Base-by-base conservation (phyloP, 306 rosid genomes). In the Quercus alba region DNA sequence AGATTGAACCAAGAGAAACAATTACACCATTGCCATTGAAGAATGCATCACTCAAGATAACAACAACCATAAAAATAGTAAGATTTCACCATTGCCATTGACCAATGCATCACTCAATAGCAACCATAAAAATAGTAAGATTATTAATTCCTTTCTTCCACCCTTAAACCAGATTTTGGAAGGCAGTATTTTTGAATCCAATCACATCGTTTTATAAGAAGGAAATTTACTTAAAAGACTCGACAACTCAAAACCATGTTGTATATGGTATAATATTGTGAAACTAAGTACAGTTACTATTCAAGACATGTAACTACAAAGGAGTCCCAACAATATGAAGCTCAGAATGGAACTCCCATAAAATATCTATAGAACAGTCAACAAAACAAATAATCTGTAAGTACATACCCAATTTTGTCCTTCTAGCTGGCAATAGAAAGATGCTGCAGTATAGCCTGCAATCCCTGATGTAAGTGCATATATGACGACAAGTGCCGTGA, bases 351-450 rank as follows among this genome's bases (percentile, higher is more conserved):
- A 74, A 35, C 35, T 73, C n/a, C 46, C 63, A 75, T 38, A 54
- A 63, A 44, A 56, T 23, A 78, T 72, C 13, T 20, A 15, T 64
- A 56, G 18, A 68, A 54, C 80, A 63, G 58, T 28, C 7, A 20
- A 44, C 35, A 66, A 35, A 68, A 10, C 26, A 33, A 18, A 35
- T 68, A 35, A 8, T 18, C 51, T 23, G 20, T 10, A 2, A 68
- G 20, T 19, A 68, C 51, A 21, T 88, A 85, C 91, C 89, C 86
- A 88, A 52, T 81, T 78, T 79, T 73, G 83, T 19, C 91, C 91
- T 78, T 85, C 91, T 62, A 88, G 82, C 77, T 56, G 86, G 82
- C 84, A 68, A 83, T 88, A 88, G 87, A 83, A 85, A 69, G 88
- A 85, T 54, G 86, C 78, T 49, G 86, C 87, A 69, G 84, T 83